These are phyloP conservation scores for Sporothrix pallida DNA, from an alignment of 2,329 filamentous ascomycete species.

Conservation along the genomic window DNA sequence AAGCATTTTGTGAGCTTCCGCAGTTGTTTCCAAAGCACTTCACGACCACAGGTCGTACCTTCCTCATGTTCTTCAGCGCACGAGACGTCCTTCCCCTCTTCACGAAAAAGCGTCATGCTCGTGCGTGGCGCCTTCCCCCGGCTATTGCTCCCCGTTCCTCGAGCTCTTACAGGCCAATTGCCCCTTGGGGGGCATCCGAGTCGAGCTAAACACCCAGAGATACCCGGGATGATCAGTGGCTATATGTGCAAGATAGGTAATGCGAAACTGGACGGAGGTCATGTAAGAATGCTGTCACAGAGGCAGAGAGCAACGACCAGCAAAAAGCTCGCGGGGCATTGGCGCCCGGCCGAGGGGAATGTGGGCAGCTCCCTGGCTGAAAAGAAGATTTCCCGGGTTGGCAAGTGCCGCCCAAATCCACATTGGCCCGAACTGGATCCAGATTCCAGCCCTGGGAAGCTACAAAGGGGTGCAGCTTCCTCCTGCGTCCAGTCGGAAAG, in stretches of 20 bases:
- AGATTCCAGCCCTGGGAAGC: background rate
- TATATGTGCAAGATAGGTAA: constrained; percentile 29
- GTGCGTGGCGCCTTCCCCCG: constrained; percentile 29
- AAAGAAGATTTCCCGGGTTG: constrained; percentile 43
- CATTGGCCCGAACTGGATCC: constrained; percentile 28
- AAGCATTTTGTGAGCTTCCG: too few species aligned
- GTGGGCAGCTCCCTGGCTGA: constrained; percentile 17
- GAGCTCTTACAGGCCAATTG: constrained; percentile 19
- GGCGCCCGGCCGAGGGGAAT: constrained; percentile 42
- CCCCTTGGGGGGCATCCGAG: background rate
- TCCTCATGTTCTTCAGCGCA: constrained; percentile 14
- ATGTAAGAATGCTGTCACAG: constrained; percentile 5
- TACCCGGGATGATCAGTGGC: constrained; percentile 29
- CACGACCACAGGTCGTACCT: background rate
- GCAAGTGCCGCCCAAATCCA: constrained; percentile 22
- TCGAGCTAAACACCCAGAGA: constrained; percentile 16
- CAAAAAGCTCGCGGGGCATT: constrained; percentile 27
- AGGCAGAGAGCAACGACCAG: background rate
- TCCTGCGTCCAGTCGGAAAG: constrained; percentile 21
- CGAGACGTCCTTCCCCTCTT: constrained; percentile 7
- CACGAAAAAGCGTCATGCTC: constrained; percentile 10
- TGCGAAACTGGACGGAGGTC: background rate
- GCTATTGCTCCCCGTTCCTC: constrained; percentile 29
- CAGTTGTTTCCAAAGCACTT: background rate
- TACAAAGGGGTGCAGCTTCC: background rate